Evolutionary conservation across 208 protist species (phyloP).

Genomic region (Acanthamoeba divionensis): DNA sequence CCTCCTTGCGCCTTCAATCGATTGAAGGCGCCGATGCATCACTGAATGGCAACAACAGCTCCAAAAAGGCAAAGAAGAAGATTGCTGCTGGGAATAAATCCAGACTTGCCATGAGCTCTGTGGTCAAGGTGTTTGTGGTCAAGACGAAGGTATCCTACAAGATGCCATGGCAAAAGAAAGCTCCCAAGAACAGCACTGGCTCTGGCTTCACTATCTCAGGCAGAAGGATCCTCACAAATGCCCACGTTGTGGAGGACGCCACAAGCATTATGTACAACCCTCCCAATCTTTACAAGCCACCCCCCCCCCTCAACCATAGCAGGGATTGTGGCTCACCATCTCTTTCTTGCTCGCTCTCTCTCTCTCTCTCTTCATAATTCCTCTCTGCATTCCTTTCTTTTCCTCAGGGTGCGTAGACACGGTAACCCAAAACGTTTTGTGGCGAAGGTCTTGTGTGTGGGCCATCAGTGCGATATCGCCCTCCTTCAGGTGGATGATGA

Average conservation of each 20-base stretch:
- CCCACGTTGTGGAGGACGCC: constrained; percentile 51
- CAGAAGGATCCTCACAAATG: constrained; percentile 60
- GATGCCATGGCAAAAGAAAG: constrained; percentile 59
- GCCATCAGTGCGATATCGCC: constrained; percentile 60
- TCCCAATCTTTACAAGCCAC: too few species aligned
- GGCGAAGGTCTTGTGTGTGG: constrained; percentile 29
- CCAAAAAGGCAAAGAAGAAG: too few species aligned
- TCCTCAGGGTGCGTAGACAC: constrained; percentile 51
- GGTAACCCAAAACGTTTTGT: constrained; percentile 13
- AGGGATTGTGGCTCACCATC: too few species aligned
- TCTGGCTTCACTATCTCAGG: constrained; percentile 56
- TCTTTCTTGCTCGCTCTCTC: too few species aligned
- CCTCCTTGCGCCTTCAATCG: too few species aligned
- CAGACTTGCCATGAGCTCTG: constrained; percentile 1
- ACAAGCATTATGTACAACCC: background rate
- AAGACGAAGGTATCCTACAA: background rate
- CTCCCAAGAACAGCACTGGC: constrained; percentile 50
- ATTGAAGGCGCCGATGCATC: too few species aligned
- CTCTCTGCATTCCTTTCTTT: background rate
- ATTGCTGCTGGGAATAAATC: too few species aligned
- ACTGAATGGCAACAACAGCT: too few species aligned
- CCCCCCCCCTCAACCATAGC: too few species aligned
- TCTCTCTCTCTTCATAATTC: too few species aligned
- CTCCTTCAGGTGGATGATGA: constrained; percentile 50
- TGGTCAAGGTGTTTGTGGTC: constrained; percentile 37